Evolutionary conservation across 139 green algal genomes (phyloP).

Genomic region (Micractinium conductrix): DNA sequence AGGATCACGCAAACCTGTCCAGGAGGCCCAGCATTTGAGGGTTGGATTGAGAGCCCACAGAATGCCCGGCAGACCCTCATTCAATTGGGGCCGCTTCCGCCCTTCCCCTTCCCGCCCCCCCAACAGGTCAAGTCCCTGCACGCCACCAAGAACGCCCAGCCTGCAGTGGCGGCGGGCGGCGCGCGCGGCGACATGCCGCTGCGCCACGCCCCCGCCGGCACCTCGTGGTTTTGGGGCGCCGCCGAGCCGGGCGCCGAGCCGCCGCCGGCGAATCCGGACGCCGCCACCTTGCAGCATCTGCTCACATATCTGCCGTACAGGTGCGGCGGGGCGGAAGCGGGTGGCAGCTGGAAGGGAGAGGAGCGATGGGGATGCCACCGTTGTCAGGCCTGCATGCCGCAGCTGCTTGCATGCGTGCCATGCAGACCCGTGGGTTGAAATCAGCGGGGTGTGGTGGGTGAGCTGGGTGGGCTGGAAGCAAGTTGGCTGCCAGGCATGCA

Average conservation of each 20-base stretch:
- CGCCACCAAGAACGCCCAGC: not conserved
- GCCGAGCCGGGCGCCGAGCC: not conserved
- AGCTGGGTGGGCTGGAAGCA: no score
- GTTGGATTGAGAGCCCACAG: no score
- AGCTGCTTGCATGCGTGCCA: not conserved
- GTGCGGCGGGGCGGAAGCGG: not conserved
- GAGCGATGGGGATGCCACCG: not conserved
- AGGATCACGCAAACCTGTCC: no score
- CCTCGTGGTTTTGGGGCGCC: constrained; percentile 13
- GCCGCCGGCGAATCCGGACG: constrained; percentile 5
- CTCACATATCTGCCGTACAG: constrained; percentile 18
- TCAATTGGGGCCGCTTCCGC: no score
- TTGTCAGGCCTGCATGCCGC: not conserved
- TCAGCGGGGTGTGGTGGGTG: no score
- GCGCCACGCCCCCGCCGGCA: not conserved
- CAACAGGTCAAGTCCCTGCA: not conserved
- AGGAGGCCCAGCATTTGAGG: no score
- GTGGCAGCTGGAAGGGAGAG: not conserved
- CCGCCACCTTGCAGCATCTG: not conserved
- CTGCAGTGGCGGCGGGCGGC: constrained; percentile 7
- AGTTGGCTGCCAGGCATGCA: no score
- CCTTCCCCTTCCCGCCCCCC: no score
- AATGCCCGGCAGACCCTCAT: no score
- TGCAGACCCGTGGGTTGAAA: no score
- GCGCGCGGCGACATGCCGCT: no score